Evolutionary conservation across 768 basidiomycete genomes (phyloP).

Genomic region (Trametes maxima): DNA sequence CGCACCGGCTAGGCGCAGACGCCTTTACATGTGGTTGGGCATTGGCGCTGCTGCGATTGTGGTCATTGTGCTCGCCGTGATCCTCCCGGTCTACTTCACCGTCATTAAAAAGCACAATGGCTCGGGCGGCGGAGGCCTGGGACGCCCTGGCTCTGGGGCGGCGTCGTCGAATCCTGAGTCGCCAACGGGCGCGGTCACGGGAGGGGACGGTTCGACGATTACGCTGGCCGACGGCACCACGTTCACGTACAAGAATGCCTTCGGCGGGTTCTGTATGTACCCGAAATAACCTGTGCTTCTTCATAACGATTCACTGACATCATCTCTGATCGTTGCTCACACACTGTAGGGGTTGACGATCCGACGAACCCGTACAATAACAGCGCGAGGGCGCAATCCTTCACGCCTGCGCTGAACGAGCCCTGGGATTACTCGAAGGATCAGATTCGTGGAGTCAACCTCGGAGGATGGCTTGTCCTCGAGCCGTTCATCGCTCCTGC

Average conservation of each 20-base stretch:
- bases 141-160: neutral
- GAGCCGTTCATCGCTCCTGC: conserved; percentile 81
- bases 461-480: conserved; percentile 77
- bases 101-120: conserved; percentile 22
- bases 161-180: conserved; percentile 28
- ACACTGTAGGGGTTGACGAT: conserved; percentile 59
- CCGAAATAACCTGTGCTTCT: neutral
- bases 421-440: conserved; percentile 73
- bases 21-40: conserved; percentile 13
- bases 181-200: conserved; percentile 41
- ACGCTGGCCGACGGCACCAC: conserved; percentile 63
- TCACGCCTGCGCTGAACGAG: conserved; percentile 79
- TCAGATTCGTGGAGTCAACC: conserved; percentile 67
- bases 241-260: conserved; percentile 76
- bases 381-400: conserved; percentile 73
- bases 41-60: conserved; percentile 23
- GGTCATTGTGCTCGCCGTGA: conserved; percentile 31
- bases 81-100: conserved; percentile 30
- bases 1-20: conserved; percentile 8
- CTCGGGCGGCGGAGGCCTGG: neutral
- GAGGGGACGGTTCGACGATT: conserved; percentile 69
- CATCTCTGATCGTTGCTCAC: neutral
- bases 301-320: conserved; percentile 12
- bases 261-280: conserved; percentile 69
- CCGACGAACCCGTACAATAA: conserved; percentile 78